These are phyloP conservation scores for Ceratobasidium sp. DNA, from an alignment of 1,284 basidiomycete genomes.

Conservation along the genomic window DNA sequence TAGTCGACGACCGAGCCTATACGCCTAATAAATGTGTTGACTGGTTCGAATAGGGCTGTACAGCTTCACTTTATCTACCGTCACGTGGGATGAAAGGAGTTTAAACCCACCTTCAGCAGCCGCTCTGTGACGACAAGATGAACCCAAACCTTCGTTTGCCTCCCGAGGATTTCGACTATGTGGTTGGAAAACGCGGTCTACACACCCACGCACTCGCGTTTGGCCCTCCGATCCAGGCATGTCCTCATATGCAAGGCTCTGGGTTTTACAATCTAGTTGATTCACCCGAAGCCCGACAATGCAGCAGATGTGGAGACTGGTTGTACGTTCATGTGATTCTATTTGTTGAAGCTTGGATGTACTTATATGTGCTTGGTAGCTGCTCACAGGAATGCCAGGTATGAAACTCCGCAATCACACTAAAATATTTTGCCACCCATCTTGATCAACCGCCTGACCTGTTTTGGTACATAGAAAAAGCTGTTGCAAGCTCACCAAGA, in stretches of 20 bases:
- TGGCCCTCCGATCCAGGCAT: conserved; percentile 20
- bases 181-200: background rate
- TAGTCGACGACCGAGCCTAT: too few species aligned
- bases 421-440: conserved; percentile 36
- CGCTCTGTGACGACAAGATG: background rate
- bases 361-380: background rate
- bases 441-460: background rate
- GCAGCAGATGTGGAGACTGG: conserved; percentile 25
- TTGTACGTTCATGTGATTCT: too few species aligned
- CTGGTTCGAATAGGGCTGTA: too few species aligned
- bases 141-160: background rate
- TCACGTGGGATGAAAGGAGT: too few species aligned
- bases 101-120: background rate
- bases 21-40: too few species aligned
- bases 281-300: conserved; percentile 16
- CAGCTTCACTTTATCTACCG: too few species aligned
- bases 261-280: conserved; percentile 25
- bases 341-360: too few species aligned
- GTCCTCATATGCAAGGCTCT: conserved; percentile 35
- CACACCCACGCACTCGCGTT: conserved; percentile 9
- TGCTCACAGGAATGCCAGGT: conserved; percentile 35
- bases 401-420: conserved; percentile 12
- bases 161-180: conserved; percentile 27
- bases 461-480: conserved; percentile 2
- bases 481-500: conserved; percentile 3